phyloP scores from a whole-genome alignment of 1,139 yeast genomes.

The Kodamaea plutei region DNA sequence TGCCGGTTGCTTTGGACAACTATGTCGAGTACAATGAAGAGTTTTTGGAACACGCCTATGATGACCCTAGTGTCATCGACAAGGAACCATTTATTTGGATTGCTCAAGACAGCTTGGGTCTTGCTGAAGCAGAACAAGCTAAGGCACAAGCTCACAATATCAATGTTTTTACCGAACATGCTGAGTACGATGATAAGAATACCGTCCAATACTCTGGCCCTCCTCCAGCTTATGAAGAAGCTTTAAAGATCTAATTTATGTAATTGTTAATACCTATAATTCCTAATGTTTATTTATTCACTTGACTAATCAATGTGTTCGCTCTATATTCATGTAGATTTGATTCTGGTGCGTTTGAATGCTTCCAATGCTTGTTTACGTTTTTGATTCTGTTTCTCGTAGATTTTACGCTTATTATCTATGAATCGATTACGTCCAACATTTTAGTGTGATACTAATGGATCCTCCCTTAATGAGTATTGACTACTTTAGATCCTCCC shows the following conservation, averaged over 20 bases:
- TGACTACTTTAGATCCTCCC: no score
- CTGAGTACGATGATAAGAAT: constrained; percentile 55
- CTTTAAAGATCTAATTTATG: constrained; percentile 29
- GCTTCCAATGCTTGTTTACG: no score
- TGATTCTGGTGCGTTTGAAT: no score
- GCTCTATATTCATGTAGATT: no score
- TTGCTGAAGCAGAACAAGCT: constrained; percentile 56
- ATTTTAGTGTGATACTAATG: no score
- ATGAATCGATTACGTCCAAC: no score
- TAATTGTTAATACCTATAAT: constrained; percentile 1
- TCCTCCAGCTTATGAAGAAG: constrained; percentile 57
- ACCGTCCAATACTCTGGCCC: constrained; percentile 50
- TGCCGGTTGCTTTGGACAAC: constrained; percentile 41
- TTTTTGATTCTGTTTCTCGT: no score
- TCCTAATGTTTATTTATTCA: background rate
- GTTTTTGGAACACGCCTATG: constrained; percentile 52
- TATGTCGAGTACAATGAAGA: constrained; percentile 42
- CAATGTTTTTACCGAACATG: constrained; percentile 55
- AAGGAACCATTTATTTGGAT: constrained; percentile 68
- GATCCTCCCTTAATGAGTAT: no score
- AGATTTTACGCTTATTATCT: no score
- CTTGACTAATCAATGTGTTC: no score
- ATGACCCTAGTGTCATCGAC: constrained; percentile 59
- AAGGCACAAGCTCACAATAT: constrained; percentile 55
- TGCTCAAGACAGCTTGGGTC: constrained; percentile 65